phyloP scores from a whole-genome alignment of 2,329 filamentous ascomycete species.

The Talaromyces albobiverticillius region DNA sequence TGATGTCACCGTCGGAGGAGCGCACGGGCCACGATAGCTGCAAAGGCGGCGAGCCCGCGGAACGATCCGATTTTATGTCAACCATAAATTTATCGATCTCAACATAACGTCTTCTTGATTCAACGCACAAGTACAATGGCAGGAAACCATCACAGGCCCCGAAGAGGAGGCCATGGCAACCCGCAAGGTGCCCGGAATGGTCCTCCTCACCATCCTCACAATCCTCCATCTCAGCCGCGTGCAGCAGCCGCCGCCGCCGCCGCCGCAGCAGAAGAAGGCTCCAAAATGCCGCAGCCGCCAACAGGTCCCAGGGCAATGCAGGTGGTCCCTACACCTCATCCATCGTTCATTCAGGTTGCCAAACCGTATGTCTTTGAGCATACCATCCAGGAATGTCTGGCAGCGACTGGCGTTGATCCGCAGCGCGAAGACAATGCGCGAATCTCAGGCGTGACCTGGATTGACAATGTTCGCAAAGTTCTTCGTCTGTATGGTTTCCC shows the following conservation, averaged over 20 bases:
- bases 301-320: conserved; percentile 13
- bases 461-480: conserved; percentile 76
- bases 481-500: conserved; percentile 66
- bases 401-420: conserved; percentile 67
- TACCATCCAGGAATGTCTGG: conserved; percentile 70
- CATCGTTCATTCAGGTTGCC: conserved; percentile 62
- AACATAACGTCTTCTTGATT: neutral
- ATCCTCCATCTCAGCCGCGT: conserved; percentile 6
- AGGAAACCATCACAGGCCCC: conserved; percentile 11
- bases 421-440: conserved; percentile 77
- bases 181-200: conserved; percentile 1
- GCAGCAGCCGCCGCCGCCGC: neutral
- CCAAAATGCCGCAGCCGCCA: conserved; percentile 8
- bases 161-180: conserved; percentile 8
- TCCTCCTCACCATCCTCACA: conserved; percentile 5
- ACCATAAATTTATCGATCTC: too few species aligned
- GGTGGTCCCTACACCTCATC: conserved; percentile 49
- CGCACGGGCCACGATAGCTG: neutral
- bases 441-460: conserved; percentile 82
- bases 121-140: conserved; percentile 9
- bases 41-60: neutral
- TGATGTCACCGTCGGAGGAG: neutral
- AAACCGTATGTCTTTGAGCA: conserved; percentile 81
- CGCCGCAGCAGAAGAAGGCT: conserved; percentile 6
- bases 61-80: neutral